Base-by-base conservation (phyloP, 2,329 filamentous ascomycete species). In the Aspergillus felis region DNA sequence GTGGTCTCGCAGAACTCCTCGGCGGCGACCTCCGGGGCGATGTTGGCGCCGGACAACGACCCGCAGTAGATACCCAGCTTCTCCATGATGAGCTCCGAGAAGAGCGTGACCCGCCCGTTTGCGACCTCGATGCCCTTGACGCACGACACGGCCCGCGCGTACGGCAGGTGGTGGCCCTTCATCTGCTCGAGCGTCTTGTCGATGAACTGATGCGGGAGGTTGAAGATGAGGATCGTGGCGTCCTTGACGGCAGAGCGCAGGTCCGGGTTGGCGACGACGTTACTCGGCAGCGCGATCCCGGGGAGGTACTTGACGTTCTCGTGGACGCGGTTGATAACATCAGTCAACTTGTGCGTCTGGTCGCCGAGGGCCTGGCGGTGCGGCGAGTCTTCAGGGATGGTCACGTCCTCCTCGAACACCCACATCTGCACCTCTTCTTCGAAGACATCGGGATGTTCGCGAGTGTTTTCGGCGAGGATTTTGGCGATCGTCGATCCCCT, bases 301-400 rank as follows among this genome's bases (percentile, higher is more conserved):
- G 93, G 91, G 8, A 97, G 87, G 78, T 97, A 97, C 77, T 97
- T 97, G 79, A 95, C 83, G 76, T 97, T 97, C 79, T 97, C 92
- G 80, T 97, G 92, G 68, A 89, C 78, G 42, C 82, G 84, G 81
- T 97, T 97, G 85, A 97, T 95, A 64, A 97, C 76, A 51, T 84
- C 73, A 4, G 93, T 95, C 71, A 97, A 87, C 79, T 95, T 96
- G 74, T 93, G 88, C 3, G 87, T 84, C 65, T 84, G 79, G 61
- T 84, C 82, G 68, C 83, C 82, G 44, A 82, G 69, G 50, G 79
- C 76, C 66, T 87, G 81, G 81, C 89, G 91, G 76, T 90, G 82
- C 64, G 84, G 84, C 52, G 89, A 92, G 62, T 82, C 81, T 64
- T 87, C 81, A 3, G 89, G 78, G 38, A 96, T 79, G 48, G 82